A percentile compares a stretch with the other conserved stretches of the same genome.
Evolutionary conservation across 768 basidiomycete species (phyloP).

Genomic region (Chalciporus sphaerocephalus): DNA sequence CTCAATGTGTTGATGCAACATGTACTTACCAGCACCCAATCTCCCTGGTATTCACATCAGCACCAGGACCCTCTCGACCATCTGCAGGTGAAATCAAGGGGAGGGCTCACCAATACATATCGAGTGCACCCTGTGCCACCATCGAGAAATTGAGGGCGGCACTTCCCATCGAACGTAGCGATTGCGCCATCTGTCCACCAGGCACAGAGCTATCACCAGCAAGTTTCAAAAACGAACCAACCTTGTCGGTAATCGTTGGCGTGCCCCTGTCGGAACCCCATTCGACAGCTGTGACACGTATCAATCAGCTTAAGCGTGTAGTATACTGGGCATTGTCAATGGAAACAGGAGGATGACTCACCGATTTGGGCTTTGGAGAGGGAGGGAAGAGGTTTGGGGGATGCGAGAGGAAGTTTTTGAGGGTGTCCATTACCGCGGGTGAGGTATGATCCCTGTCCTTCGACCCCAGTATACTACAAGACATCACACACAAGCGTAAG

Average conservation of each 20-base stretch:
- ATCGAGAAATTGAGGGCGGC: slow-evolving; percentile 78
- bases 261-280: slow-evolving; percentile 79
- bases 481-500: neutral
- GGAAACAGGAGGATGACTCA: slow-evolving; percentile 14
- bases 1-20: neutral
- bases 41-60: slow-evolving; percentile 47
- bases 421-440: slow-evolving; percentile 45
- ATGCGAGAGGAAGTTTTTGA: slow-evolving; percentile 61
- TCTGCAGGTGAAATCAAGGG: neutral
- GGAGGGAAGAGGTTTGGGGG: slow-evolving; percentile 59
- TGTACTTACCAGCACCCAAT: slow-evolving; percentile 68
- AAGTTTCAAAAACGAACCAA: slow-evolving; percentile 64
- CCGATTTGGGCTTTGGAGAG: slow-evolving; percentile 72
- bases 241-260: slow-evolving; percentile 53
- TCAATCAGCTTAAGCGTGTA: slow-evolving; percentile 6
- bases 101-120: slow-evolving; percentile 73
- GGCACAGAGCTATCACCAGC: slow-evolving; percentile 64
- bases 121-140: slow-evolving; percentile 85
- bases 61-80: too few species aligned
- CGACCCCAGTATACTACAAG: slow-evolving; percentile 69
- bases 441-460: slow-evolving; percentile 77
- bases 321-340: neutral
- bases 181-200: slow-evolving; percentile 82
- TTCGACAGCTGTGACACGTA: slow-evolving; percentile 60
- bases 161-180: slow-evolving; percentile 77